phyloP scores from a whole-genome alignment of 371 early-diverging fungal species.

The Conidiobolus incongruus region DNA sequence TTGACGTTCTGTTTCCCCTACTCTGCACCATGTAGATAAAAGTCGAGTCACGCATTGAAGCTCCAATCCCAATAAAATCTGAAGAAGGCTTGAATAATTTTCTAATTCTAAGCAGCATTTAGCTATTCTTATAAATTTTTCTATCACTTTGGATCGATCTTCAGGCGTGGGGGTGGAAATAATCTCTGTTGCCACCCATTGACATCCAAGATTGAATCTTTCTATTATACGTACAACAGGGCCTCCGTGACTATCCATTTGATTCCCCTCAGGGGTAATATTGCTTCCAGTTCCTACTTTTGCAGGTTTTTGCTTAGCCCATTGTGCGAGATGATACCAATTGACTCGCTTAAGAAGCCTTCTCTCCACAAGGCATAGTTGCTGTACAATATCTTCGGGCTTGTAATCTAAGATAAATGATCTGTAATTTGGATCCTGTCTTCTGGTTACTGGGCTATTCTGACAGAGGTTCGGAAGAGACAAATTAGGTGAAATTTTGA shows the following conservation, averaged over 20 bases:
- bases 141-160: constrained; percentile 31
- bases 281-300: too few relatives aligned
- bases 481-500: constrained; percentile 7
- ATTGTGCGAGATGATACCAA: constrained; percentile 38
- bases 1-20: constrained; percentile 19
- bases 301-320: constrained; percentile 24
- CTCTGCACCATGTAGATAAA: constrained; percentile 28
- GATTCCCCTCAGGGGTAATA: too few relatives aligned
- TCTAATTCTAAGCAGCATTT: constrained; percentile 33
- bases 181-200: constrained; percentile 49
- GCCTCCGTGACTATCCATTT: not conserved
- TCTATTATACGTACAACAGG: constrained; percentile 34
- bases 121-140: constrained; percentile 48
- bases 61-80: constrained; percentile 34
- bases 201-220: constrained; percentile 34
- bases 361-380: constrained; percentile 32
- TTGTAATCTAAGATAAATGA: constrained; percentile 24
- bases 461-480: constrained; percentile 9
- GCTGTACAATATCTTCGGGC: constrained; percentile 28
- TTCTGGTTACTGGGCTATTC: constrained; percentile 1
- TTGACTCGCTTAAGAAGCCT: constrained; percentile 19
- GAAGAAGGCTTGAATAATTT: constrained; percentile 36
- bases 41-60: constrained; percentile 31
- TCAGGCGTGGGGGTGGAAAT: constrained; percentile 22
- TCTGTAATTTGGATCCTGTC: constrained; percentile 5